A percentile compares a stretch with the other conserved stretches of the same genome.
Conservation (phyloP, 192 early-diverging fungal genomes). For the Tieghemiomyces parasiticus region DNA sequence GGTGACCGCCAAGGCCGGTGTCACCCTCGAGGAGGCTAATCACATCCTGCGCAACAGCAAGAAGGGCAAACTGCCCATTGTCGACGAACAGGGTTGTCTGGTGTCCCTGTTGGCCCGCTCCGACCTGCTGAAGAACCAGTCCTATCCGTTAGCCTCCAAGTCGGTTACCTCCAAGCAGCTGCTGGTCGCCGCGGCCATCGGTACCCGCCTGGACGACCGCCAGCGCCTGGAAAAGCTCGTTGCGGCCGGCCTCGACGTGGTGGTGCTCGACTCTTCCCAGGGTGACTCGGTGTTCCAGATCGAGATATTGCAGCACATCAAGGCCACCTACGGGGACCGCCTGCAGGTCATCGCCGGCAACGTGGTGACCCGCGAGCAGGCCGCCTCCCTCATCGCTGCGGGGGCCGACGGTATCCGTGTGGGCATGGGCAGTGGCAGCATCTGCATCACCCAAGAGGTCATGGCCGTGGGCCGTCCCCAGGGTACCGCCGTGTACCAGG, state of each 20-base stretch:
- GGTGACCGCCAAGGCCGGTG: constrained; percentile 69
- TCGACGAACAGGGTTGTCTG: constrained; percentile 66
- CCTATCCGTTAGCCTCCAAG: constrained; percentile 89
- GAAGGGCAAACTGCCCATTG: constrained; percentile 96
- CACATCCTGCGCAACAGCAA: constrained; percentile 70
- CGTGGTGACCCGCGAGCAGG: constrained; percentile 94
- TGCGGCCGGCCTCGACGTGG: constrained; percentile 90
- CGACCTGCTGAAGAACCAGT: constrained; percentile 93
- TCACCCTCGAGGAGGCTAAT: constrained; percentile 85
- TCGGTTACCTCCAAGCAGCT: constrained; percentile 69
- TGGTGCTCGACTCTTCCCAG: constrained; percentile 92
- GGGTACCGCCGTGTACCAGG: constrained; percentile 89
- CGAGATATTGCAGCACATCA: constrained; percentile 91
- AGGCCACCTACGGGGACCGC: constrained; percentile 51
- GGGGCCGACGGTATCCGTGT: constrained; percentile 91
- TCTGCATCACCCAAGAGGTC: constrained; percentile 98
- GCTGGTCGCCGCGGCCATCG: constrained; percentile 84
- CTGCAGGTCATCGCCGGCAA: constrained; percentile 93
- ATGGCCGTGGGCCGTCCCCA: constrained; percentile 99
- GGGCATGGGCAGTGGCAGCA: constrained; percentile 95
- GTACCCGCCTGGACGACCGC: constrained; percentile 80
- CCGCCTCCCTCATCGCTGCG: constrained; percentile 73
- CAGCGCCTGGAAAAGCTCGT: constrained; percentile 69
- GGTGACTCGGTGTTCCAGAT: constrained; percentile 90
- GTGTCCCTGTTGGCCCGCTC: constrained; percentile 85